Evolutionary conservation across 2,329 filamentous ascomycete genomes (phyloP).

Genomic region (Trichoderma guizhouense): DNA sequence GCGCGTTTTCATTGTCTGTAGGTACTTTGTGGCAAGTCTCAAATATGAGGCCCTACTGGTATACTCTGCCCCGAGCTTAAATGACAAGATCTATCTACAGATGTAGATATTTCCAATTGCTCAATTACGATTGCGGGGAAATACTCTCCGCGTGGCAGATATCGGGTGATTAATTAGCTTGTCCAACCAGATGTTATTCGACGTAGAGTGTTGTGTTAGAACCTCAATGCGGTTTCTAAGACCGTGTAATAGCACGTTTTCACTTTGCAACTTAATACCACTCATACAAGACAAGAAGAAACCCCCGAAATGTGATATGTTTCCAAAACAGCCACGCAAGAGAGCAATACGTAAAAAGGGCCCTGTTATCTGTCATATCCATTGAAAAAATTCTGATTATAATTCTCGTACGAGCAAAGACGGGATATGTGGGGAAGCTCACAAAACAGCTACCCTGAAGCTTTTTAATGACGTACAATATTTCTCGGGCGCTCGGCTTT

Average conservation of each 20-base stretch:
- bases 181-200: not conserved
- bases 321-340: not conserved
- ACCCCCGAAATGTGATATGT: not conserved
- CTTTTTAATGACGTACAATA: constrained; percentile 18
- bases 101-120: not conserved
- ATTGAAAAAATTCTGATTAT: not conserved
- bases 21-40: not conserved
- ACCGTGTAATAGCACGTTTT: not conserved
- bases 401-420: not conserved
- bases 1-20: not conserved
- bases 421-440: not conserved
- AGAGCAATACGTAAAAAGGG: not conserved
- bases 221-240: not conserved
- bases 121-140: not conserved
- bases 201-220: not conserved
- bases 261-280: not conserved
- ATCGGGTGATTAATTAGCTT: not conserved
- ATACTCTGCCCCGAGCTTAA: not conserved
- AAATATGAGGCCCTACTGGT: no score
- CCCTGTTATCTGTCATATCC: not conserved
- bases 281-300: not conserved
- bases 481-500: not conserved
- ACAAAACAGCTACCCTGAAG: constrained; percentile 17
- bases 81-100: not conserved
- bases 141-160: not conserved